phyloP scores from a whole-genome alignment of 768 basidiomycete genomes.

The Hysterangium stoloniferum region DNA sequence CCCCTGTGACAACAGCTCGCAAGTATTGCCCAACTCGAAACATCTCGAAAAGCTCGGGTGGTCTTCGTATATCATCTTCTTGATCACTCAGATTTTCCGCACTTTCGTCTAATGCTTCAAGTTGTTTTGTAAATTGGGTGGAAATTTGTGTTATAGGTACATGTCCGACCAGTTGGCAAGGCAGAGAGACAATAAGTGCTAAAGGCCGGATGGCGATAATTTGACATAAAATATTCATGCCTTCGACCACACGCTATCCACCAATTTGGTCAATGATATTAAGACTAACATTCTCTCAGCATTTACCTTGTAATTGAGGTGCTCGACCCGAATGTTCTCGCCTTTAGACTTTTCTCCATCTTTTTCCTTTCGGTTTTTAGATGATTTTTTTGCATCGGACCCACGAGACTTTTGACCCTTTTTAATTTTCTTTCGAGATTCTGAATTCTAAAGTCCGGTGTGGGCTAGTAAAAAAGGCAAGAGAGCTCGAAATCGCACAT shows the following conservation, averaged over 20 bases:
- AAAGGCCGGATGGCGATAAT: conserved; percentile 82
- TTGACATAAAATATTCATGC: conserved; percentile 86
- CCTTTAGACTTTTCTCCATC: conserved; percentile 36
- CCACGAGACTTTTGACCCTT: conserved; percentile 44
- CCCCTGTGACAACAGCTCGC: conserved; percentile 62
- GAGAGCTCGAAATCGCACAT: conserved; percentile 16
- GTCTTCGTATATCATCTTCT: conserved; percentile 29
- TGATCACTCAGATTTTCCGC: conserved; percentile 37
- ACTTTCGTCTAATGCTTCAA: conserved; percentile 52
- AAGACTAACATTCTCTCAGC: not conserved
- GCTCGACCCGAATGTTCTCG: conserved; percentile 70
- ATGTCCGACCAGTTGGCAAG: conserved; percentile 89
- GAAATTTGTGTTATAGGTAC: conserved; percentile 92
- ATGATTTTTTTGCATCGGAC: conserved; percentile 19
- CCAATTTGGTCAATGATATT: conserved; percentile 2
- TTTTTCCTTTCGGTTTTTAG: conserved; percentile 3
- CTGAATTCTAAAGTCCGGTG: conserved; percentile 29
- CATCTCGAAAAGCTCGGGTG: conserved; percentile 65
- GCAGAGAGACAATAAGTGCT: conserved; percentile 87
- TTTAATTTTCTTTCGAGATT: conserved; percentile 32
- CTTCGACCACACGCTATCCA: conserved; percentile 61
- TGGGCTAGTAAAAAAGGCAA: conserved; percentile 4
- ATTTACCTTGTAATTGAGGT: conserved; percentile 85
- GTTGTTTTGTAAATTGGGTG: conserved; percentile 58
- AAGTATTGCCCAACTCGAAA: conserved; percentile 85